Evolutionary conservation across 805 yeast genomes (phyloP).

Genomic region (Saitoella complicata): DNA sequence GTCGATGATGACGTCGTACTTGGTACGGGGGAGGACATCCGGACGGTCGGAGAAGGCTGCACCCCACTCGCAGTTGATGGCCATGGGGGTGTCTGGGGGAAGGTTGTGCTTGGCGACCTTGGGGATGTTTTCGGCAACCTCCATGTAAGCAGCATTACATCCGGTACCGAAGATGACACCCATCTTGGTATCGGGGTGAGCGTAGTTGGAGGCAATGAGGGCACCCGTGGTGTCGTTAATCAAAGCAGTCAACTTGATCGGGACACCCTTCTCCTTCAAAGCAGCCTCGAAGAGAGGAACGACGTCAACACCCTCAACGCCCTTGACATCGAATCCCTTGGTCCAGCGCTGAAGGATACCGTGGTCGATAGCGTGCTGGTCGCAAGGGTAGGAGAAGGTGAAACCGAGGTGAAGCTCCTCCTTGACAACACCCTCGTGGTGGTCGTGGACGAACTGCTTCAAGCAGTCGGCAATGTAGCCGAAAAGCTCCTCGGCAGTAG

Average conservation of each 20-base stretch:
- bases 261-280: slow-evolving; percentile 44
- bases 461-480: slow-evolving; percentile 73
- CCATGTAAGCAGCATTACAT: slow-evolving; percentile 83
- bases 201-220: slow-evolving; percentile 82
- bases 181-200: slow-evolving; percentile 78
- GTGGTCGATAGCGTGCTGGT: slow-evolving; percentile 61
- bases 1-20: slow-evolving; percentile 70
- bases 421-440: slow-evolving; percentile 42
- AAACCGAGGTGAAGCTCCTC: slow-evolving; percentile 67
- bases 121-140: slow-evolving; percentile 51
- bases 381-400: slow-evolving; percentile 76
- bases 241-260: slow-evolving; percentile 77
- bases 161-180: slow-evolving; percentile 97
- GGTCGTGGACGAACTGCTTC: slow-evolving; percentile 51
- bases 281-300: slow-evolving; percentile 80
- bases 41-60: slow-evolving; percentile 83
- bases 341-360: slow-evolving; percentile 94
- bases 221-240: slow-evolving; percentile 98
- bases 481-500: slow-evolving; percentile 59
- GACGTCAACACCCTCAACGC: slow-evolving; percentile 88
- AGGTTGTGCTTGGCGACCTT: slow-evolving; percentile 73
- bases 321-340: slow-evolving; percentile 86
- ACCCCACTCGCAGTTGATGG: slow-evolving; percentile 96
- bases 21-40: slow-evolving; percentile 68
- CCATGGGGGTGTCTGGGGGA: slow-evolving; percentile 56